These are phyloP conservation scores for Obba rivulosa DNA, from an alignment of 768 basidiomycete genomes.

Conservation along the genomic window DNA sequence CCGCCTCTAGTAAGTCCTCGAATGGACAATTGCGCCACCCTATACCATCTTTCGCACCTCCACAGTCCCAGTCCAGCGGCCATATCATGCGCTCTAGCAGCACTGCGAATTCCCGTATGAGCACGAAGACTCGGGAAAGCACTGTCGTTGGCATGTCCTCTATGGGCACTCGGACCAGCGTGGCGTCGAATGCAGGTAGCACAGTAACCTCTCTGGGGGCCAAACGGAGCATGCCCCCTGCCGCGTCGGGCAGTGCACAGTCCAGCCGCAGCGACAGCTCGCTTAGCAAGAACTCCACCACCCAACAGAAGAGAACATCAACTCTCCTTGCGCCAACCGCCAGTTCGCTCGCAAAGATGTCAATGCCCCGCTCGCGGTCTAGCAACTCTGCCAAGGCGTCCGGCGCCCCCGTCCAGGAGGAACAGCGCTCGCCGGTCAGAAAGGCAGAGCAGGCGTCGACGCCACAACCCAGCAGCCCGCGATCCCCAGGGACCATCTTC, in stretches of 20 bases:
- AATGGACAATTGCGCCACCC: constrained; percentile 18
- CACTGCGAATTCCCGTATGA: not conserved
- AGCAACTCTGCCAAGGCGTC: constrained; percentile 7
- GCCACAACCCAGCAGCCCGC: constrained; percentile 25
- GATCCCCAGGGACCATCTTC: constrained; percentile 36
- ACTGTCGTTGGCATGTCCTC: constrained; percentile 22
- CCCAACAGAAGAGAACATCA: constrained; percentile 23
- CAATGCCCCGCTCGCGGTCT: constrained; percentile 1
- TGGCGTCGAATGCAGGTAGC: constrained; percentile 20
- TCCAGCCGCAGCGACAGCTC: not conserved
- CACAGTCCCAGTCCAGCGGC: constrained; percentile 1
- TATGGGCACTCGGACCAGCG: constrained; percentile 25
- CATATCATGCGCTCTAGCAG: constrained; percentile 1
- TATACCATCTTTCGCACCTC: constrained; percentile 20
- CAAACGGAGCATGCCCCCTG: constrained; percentile 19
- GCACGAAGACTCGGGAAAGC: constrained; percentile 1
- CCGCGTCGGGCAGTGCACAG: constrained; percentile 1
- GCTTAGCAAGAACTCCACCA: too few species aligned
- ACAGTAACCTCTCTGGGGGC: constrained; percentile 43
- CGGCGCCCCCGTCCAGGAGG: constrained; percentile 8
- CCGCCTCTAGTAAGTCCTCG: constrained; percentile 9
- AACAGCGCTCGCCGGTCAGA: constrained; percentile 3
- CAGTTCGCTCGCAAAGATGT: constrained; percentile 65
- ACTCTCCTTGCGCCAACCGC: constrained; percentile 71
- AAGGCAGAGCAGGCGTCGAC: constrained; percentile 10